A percentile compares a stretch with the other conserved stretches of the same genome.
These are phyloP conservation scores for Neofusicoccum cordaticola DNA, from an alignment of 2,329 filamentous ascomycete species.

Conservation along the genomic window DNA sequence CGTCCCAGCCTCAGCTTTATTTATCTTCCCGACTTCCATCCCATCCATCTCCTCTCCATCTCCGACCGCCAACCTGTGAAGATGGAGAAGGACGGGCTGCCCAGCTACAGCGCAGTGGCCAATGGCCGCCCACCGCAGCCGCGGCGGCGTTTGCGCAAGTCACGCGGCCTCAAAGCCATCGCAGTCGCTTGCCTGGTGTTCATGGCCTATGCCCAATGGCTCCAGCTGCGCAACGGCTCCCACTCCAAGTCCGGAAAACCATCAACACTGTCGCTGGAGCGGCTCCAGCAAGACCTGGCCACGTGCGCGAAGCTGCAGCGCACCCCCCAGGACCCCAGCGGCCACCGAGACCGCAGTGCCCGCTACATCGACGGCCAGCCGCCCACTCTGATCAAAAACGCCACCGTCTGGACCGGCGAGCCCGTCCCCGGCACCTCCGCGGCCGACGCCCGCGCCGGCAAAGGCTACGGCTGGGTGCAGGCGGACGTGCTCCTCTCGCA, in stretches of 20 bases:
- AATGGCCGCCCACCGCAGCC: constrained; percentile 22
- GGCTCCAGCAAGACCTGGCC: constrained; percentile 54
- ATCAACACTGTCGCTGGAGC: constrained; percentile 48
- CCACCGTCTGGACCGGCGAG: constrained; percentile 65
- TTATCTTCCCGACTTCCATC: constrained; percentile 8
- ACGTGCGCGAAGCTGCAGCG: constrained; percentile 56
- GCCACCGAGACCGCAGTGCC: constrained; percentile 57
- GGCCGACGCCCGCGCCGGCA: constrained; percentile 56
- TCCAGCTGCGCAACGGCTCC: constrained; percentile 22
- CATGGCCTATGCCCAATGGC: constrained; percentile 21
- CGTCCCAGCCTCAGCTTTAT: constrained; percentile 13
- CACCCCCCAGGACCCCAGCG: constrained; percentile 56
- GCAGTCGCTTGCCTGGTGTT: constrained; percentile 23
- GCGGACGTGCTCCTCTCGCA: constrained; percentile 61
- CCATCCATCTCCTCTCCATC: constrained; percentile 17
- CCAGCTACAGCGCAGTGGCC: constrained; percentile 26
- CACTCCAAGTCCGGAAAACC: constrained; percentile 19
- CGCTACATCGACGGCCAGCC: constrained; percentile 58
- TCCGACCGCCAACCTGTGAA: neutral
- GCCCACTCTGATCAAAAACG: constrained; percentile 64
- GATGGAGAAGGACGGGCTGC: constrained; percentile 27
- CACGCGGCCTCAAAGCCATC: constrained; percentile 20
- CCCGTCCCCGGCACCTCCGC: constrained; percentile 51
- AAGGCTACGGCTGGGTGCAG: constrained; percentile 58
- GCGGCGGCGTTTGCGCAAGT: constrained; percentile 22